Base-by-base conservation (phyloP, 2,329 filamentous ascomycete genomes). In the Davidsoniella eucalypti region DNA sequence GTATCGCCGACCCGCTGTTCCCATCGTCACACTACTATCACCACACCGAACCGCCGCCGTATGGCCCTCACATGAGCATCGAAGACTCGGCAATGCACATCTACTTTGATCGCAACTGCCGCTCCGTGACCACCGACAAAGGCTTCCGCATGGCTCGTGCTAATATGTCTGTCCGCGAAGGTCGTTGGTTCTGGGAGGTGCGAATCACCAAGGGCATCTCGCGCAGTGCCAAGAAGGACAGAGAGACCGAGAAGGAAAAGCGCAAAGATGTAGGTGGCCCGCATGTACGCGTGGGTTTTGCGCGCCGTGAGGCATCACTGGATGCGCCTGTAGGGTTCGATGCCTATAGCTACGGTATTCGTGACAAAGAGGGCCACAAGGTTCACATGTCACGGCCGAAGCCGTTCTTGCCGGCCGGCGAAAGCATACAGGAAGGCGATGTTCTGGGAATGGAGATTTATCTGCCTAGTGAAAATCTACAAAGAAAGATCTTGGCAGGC, bases 311-410 rank as follows among this genome's bases (percentile, higher is more conserved):
- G 61, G 84, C 86, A 9, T 84, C 83, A 0, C 67, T 92, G 1
- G 87, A 93, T 63, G 83, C 82, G 1, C 86, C 86, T 0, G 85
- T 92, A 0, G 86, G 87, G 1, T 92, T 87, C 57, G 86, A 93
- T 60, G 84, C 84, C 40, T 95, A 96, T 66, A 94, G 88, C 61
- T 96, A 96, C 62, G 90, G 85, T 43, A 77, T 96, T 52, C 83
- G 88, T 41, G 92, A 98, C 60, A 81, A 88, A 21, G 76, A 82
- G 29, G 92, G 92, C 17, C 87, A 96, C 63, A 90, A 90, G 54
- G 84, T 94, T 49, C 87, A 92, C 67, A 87, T 92, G 69, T 95
- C 88, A 55, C 80, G 90, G 45, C 87, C 88, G n/a, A 87, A 87
- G 60, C 84, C 88, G 56, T 90, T 94, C 64, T 88, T 88, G 55